Base-by-base conservation (phyloP, 73 alveolate genomes). In the Paramecium pentaurelia region DNA sequence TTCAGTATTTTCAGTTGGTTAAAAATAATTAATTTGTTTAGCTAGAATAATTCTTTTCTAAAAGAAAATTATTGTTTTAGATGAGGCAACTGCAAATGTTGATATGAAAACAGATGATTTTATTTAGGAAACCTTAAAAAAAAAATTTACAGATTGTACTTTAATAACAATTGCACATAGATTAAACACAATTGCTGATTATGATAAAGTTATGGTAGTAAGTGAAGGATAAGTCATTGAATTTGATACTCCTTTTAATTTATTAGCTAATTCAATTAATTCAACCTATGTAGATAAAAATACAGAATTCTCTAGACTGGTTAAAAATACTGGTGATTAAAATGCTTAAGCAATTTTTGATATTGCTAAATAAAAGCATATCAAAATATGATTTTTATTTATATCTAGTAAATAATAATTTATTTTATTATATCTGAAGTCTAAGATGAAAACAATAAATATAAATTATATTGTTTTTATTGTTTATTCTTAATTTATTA, bases 161-260 rank as follows among this genome's bases (percentile, higher is more conserved):
- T 93, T 95, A 70, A 93, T 95, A 8, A 93, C 97, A 16, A 93
- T 95, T 10, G 97, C 97, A 10, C 97, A 95, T 95, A 93, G 96
- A 60, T 77, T 73, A 30, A 86, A 92, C 86, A 89, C 94, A 42
- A 89, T 89, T 37, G 86, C 94, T 60, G 94, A 89, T 71, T 89
- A 89, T n/a, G 94, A 89, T 73, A 89, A 71, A 47, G 91, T 89
- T 71, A 34, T 89, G 60, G 94, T 89, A 30, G 75, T 89, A 58
- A 44, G 44, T 22, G 92, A 89, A 1, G 94, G 94, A 0, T 20
- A 71, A 36, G 85, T 89, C 11, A 60, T 64, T 12, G 94, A 89
- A 73, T 71, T 36, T 45, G 94, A 89, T 60, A 27, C 71, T 45
- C 71, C 71, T 42, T 80, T n/a, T 25, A 49, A 27, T 47, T 36